Evolutionary conservation across 441 rosid genomes (phyloP).

Genomic region (Adansonia rubrostipa): DNA sequence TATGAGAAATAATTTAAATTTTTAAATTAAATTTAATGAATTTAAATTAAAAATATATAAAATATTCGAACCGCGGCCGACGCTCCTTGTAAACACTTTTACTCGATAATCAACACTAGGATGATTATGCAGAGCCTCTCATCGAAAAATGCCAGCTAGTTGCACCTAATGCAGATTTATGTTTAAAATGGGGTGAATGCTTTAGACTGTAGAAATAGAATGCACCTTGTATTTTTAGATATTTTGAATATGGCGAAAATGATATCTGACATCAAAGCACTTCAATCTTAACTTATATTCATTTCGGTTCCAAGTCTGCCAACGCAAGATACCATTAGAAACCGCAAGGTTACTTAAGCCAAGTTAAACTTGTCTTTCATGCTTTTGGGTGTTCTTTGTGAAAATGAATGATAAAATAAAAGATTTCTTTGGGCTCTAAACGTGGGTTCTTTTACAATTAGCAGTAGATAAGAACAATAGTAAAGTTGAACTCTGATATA

Average conservation of each 20-base stretch:
- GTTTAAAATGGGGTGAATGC: neutral
- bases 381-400: neutral
- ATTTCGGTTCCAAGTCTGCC: neutral
- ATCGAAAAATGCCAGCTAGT: neutral
- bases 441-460: too few relatives aligned
- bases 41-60: too few relatives aligned
- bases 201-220: too few relatives aligned
- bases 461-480: neutral
- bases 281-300: too few relatives aligned
- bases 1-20: too few relatives aligned
- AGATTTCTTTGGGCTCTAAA: neutral
- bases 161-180: conserved; percentile 8
- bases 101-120: neutral
- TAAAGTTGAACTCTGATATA: too few relatives aligned
- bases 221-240: too few relatives aligned
- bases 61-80: too few relatives aligned
- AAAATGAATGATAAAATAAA: neutral
- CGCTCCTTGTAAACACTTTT: too few relatives aligned
- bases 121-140: neutral
- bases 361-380: neutral
- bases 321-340: neutral
- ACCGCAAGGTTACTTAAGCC: neutral
- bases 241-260: too few relatives aligned
- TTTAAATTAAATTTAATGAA: too few relatives aligned
- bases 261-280: too few relatives aligned